Evolutionary conservation across 164 flowering plant species (phyloP), one percentile per base, ranked within the genome.

Genomic region (Magnolia changhungtana): DNA sequence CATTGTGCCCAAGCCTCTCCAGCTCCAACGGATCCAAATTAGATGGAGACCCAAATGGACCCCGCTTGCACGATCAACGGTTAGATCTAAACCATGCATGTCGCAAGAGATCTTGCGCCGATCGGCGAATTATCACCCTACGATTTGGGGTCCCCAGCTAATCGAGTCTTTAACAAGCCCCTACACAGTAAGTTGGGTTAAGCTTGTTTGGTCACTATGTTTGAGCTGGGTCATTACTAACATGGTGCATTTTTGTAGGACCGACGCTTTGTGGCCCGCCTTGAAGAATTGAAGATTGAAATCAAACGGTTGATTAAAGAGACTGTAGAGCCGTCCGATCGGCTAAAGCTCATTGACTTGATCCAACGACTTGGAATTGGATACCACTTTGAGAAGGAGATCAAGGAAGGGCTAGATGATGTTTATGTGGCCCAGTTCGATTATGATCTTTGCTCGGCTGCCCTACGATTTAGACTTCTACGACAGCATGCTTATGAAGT

Each of bases 341-440:
- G 74, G 4, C 49, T 78, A 67, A 29, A 18, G 13, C 61, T 80
- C 72, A 67, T 83, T 1, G 85, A 85, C 77, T 74, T 77, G 16
- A 61, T 80, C 27, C 85, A 83, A 78, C 69, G 81, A 68, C 79
- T 83, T 0, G 82, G 85, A 19, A 64, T 83, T 10, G 83, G 78
- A 55, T 24, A 78, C 76, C 79, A 83, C 70, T 85, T 83, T 23
- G 58, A 76, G 45, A 80, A 81, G 50, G 86, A 84, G 74, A 84
- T 84, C 52, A 55, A 76, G 49, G 37, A 27, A 5, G n/a, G 70
- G 59, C 59, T 86, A 51, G 37, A 69, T 29, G 65, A 50, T 23
- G 11, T 50, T 24, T 69, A 73, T 70, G 16, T 1, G 49, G 29
- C 45, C 4, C 24, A 18, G 14, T 4, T 2, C 2, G 65, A 69